phyloP scores from a whole-genome alignment of 768 basidiomycete species.

The Pholiota conissans region DNA sequence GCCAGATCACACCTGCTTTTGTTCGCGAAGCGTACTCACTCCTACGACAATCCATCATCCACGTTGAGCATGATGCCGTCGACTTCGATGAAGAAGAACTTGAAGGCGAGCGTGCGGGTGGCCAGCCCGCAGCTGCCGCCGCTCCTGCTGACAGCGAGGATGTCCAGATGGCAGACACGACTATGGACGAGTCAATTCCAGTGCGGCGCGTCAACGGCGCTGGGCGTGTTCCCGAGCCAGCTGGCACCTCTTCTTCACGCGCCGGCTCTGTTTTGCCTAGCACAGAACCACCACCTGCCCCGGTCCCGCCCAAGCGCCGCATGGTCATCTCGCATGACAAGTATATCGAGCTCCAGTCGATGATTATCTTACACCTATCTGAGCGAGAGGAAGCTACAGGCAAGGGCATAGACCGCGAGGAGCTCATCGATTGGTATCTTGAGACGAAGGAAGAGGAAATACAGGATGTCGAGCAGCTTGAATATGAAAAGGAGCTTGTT shows the following conservation, averaged over 20 bases:
- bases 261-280: constrained; percentile 36
- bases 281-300: constrained; percentile 26
- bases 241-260: constrained; percentile 36
- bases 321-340: constrained; percentile 97
- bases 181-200: constrained; percentile 44
- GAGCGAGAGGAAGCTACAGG: constrained; percentile 76
- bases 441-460: constrained; percentile 86
- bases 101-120: constrained; percentile 50
- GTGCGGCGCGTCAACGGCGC: constrained; percentile 31
- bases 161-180: constrained; percentile 63
- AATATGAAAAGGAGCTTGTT: constrained; percentile 88
- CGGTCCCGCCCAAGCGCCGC: constrained; percentile 58
- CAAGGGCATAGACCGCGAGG: constrained; percentile 81
- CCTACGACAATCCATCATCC: constrained; percentile 95
- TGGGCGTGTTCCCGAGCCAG: constrained; percentile 25
- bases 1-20: constrained; percentile 87
- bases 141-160: constrained; percentile 39
- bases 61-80: constrained; percentile 98
- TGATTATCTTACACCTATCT: constrained; percentile 82
- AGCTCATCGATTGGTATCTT: constrained; percentile 95
- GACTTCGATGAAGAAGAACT: constrained; percentile 94
- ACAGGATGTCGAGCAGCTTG: constrained; percentile 81
- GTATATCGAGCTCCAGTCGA: constrained; percentile 86
- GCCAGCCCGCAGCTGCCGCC: constrained; percentile 29
- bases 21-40: constrained; percentile 96